These are phyloP conservation scores for Trypanosoma brucei DNA, from an alignment of 208 protist species.

Conservation along the genomic window DNA sequence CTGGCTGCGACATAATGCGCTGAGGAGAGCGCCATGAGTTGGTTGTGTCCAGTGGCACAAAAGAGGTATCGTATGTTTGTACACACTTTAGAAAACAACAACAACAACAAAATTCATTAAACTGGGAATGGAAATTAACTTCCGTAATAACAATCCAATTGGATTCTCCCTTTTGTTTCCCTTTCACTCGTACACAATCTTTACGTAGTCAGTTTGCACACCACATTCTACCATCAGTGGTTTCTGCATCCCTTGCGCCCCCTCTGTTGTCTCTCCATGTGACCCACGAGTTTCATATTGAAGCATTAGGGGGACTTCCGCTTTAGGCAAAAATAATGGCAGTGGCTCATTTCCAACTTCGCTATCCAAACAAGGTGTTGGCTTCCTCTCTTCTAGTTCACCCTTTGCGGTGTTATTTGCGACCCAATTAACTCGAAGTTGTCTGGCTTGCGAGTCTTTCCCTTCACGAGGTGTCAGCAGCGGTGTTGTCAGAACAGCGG, in stretches of 20 bases:
- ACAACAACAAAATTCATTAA: too few relatives aligned
- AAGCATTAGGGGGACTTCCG: slow-evolving; percentile 33
- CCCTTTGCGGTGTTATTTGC: background rate
- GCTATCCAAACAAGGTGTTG: background rate
- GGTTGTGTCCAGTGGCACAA: too few relatives aligned
- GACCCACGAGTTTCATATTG: slow-evolving; percentile 23
- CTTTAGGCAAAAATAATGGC: slow-evolving; percentile 32
- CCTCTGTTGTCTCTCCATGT: background rate
- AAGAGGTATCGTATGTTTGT: too few relatives aligned
- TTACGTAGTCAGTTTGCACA: slow-evolving; percentile 65
- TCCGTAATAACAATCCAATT: background rate
- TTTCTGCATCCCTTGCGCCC: background rate
- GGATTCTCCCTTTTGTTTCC: background rate
- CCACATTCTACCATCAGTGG: slow-evolving; percentile 26
- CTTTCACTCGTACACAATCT: slow-evolving; percentile 37
- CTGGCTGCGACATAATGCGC: too few relatives aligned
- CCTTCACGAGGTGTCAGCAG: background rate
- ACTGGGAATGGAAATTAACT: too few relatives aligned
- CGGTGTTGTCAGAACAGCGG: background rate
- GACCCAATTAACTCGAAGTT: background rate
- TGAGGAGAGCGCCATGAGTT: too few relatives aligned
- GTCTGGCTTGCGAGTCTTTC: background rate
- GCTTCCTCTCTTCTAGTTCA: background rate
- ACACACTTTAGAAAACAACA: too few relatives aligned
- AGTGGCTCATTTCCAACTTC: slow-evolving; percentile 21